Base-by-base conservation (phyloP, 306 rosid genomes). In the Arachis hypogaea region DNA sequence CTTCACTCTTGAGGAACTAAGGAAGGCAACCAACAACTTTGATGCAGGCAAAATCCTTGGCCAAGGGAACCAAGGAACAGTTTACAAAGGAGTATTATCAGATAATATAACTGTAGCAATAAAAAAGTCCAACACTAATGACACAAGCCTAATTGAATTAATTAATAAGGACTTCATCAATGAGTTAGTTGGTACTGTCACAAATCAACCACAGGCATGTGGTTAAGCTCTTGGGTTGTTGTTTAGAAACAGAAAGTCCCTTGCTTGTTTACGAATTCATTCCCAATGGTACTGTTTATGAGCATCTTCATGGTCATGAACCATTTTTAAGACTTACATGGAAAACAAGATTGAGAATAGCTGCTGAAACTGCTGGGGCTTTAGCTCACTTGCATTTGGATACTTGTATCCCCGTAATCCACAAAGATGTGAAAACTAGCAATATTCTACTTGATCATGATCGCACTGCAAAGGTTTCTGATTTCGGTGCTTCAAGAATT, bases 161-260 rank as follows among this genome's bases (percentile, higher is more conserved):
- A 18, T 18, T 18, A 18, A 18, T 18, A 18, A 78, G 65, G 83
- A 79, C 12, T 87, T 85, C 68, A 81, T 87, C 12, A 87, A 87
- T 45, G 87, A 87, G 52, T 80, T 85, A 3, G 3, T 83, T 0
- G 69, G 69, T 87, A 1, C 81, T 85, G 0, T 81, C 89, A 9
- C 84, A 87, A 77, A 85, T 83, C 57, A 78, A 78, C 70, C 84
- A 85, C 0, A 78, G 84, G 3, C 80, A 87, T 68, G 87, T 82
- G 41, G 83, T 73, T 0, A 70, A 30, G 36, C 77, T 85, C 9
- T 71, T 85, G 1, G 86, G 86, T 28, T 49, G 55, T 10, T 49
- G 55, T 6, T 49, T 49, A 11, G 55, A 49, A 14, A 49, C 16
- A 11, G 14, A 49, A 49, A 14, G 4, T 0, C 55, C 55, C 14